These are phyloP conservation scores for Schizochytrium sp. DNA, from an alignment of 108 stramenopile species.

Conservation along the genomic window DNA sequence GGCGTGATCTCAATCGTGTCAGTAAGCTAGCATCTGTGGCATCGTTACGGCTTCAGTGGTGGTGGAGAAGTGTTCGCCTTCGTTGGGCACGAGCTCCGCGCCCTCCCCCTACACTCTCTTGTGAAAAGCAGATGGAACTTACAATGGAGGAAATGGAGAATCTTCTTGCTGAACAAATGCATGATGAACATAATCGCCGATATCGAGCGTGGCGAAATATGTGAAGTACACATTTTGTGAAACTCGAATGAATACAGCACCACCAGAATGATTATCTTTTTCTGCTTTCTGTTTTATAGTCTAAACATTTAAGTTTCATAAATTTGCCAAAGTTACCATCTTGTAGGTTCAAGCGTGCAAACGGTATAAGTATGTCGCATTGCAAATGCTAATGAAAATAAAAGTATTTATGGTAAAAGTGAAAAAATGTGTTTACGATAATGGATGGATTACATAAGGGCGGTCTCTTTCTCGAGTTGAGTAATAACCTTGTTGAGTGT, in stretches of 20 bases:
- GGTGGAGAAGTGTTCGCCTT: background rate
- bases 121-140: slow-evolving; percentile 20
- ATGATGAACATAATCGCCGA: background rate
- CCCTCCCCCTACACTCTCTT: background rate
- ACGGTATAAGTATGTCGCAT: no score
- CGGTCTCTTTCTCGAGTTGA: background rate
- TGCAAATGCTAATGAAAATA: no score
- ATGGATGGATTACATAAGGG: background rate
- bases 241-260: background rate
- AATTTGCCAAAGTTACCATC: background rate
- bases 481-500: slow-evolving; percentile 7
- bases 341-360: background rate
- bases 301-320: background rate
- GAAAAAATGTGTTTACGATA: no score
- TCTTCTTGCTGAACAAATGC: background rate
- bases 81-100: background rate
- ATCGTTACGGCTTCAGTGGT: background rate
- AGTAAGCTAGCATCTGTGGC: background rate
- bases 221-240: background rate
- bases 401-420: no score
- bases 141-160: background rate
- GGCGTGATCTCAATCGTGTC: background rate
- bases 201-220: background rate
- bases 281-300: background rate
- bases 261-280: background rate